Conservation (phyloP, 169 alveolate genomes). For the Plasmodium blacklocki region DNA sequence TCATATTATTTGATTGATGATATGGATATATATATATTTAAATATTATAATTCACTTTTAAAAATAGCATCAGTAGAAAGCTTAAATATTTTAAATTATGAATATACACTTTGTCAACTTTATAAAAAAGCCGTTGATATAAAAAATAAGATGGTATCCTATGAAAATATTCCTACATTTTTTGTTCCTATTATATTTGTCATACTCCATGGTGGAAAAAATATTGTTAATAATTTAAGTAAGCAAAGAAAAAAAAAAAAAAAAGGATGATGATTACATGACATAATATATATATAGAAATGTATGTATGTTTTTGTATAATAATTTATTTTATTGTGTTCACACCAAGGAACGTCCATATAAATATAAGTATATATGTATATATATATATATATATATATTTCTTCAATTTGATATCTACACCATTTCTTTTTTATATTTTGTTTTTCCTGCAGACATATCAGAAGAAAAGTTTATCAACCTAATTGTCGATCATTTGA, state of each 20-base stretch:
- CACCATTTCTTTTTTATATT: not conserved
- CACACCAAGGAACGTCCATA: not conserved
- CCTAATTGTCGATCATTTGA: slow-evolving; percentile 52
- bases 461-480: slow-evolving; percentile 66
- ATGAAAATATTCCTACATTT: slow-evolving; percentile 52
- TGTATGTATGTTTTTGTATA: not conserved
- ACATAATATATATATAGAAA: not conserved
- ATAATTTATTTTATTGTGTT: not conserved
- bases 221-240: slow-evolving; percentile 35
- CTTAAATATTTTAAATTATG: slow-evolving; percentile 22
- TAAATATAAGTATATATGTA: not conserved
- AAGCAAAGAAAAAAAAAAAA: not conserved
- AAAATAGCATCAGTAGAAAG: slow-evolving; percentile 15
- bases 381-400: not conserved
- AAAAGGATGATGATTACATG: not conserved
- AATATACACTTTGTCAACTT: slow-evolving; percentile 30
- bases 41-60: slow-evolving; percentile 39
- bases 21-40: slow-evolving; percentile 56
- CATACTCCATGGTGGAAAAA: slow-evolving; percentile 49
- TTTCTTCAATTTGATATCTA: not conserved
- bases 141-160: slow-evolving; percentile 19
- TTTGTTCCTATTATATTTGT: slow-evolving; percentile 45
- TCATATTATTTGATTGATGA: slow-evolving; percentile 25
- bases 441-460: slow-evolving; percentile 17
- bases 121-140: slow-evolving; percentile 41